Base-by-base conservation (phyloP, 2,329 filamentous ascomycete species). In the Fusarium subtropicale region DNA sequence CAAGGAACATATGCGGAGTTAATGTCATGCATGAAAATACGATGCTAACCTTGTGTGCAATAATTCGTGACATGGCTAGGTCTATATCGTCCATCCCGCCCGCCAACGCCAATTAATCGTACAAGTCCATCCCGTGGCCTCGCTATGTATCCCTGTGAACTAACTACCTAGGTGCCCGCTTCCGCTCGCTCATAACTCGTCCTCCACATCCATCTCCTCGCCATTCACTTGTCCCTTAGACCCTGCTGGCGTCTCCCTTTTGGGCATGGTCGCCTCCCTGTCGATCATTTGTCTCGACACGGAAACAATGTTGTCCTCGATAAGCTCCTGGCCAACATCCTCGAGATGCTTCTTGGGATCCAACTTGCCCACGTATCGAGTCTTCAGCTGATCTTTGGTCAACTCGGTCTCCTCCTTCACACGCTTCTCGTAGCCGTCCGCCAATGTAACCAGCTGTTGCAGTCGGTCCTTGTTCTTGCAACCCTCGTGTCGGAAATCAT, bases 271-370 rank as follows among this genome's bases (percentile, higher is more conserved):
- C 5, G 96, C 96, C 81, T 99, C 96, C 84, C 98, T 98, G 84
- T 98, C 96, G 76, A 99, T 98, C 95, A 99, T 97, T 81, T 98
- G 96, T 79, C 95, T 88, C 71, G 94, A 97, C n/a, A 99, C 94
- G 5, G 94, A 93, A 15, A 99, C 96, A 71, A 99, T 99, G 82
- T 99, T 99, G 87, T 99, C 96, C 83, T 99, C 97, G 76, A 99
- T 98, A 71, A 98, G 87, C 79, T 97, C 91, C 82, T 97, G 94
- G 57, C 96, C 96, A 47, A 99, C 93, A 74, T 97, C 94, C 81
- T 97, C 94, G 78, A 99, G 87, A 80, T 99, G 97, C 86, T 99
- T 99, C 91, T 99, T 99, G 60, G 96, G 96, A 77, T 99, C 96
- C 60, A 98, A 90, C 85, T 99, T 99, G 81, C 96, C 96, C 36